Base-by-base conservation (phyloP, 2,329 filamentous ascomycete species). In the Sporothrix mexicana region DNA sequence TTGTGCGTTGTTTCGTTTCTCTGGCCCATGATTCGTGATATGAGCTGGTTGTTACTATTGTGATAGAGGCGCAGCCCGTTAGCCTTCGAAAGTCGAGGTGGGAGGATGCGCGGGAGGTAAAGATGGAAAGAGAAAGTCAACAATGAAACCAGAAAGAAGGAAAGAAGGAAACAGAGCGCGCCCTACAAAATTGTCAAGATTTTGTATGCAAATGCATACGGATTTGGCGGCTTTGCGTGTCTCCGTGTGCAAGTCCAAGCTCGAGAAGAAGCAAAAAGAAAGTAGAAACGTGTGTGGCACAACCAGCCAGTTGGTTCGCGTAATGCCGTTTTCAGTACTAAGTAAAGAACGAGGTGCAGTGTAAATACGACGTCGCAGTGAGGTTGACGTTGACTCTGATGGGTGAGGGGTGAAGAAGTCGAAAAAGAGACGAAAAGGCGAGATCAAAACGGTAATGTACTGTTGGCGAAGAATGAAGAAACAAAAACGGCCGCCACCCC, bases 331-430 rank as follows among this genome's bases (percentile, higher is more conserved):
- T 61, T 61, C 25, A 30, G 57, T 15, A 45, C 10, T 12, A 9
- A 62, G 36, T 12, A 25, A 55, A 13, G 9, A 10, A 55, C 8
- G 1, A 23, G 23, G 12, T 23, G 20, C n/a, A 20, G 51, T 55
- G 51, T 23, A 55, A 68, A 53, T 53, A 68, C 64, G 45, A 55
- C 49, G 66, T 53, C 47, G 66, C 23, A 68, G 23, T 36, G 64
- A 23, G 64, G 53, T 20, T 47, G 64, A n/a, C 30, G 3, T 36
- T 36, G 20, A 45, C 17, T 51, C 23, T 17, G 17, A 7, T 51
- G 6, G 15, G 12, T n/a, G 47, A 51, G n/a, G n/a, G n/a, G 51
- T 2, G 45, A 12, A 47, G 13, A 4, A 4, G 4, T 47, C 45
- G 15, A 47, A 47, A 25, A 67, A 20, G 36, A 62, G 13, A 64